Base-by-base conservation (phyloP, 768 basidiomycete species). In the Tephrocybe sp. region DNA sequence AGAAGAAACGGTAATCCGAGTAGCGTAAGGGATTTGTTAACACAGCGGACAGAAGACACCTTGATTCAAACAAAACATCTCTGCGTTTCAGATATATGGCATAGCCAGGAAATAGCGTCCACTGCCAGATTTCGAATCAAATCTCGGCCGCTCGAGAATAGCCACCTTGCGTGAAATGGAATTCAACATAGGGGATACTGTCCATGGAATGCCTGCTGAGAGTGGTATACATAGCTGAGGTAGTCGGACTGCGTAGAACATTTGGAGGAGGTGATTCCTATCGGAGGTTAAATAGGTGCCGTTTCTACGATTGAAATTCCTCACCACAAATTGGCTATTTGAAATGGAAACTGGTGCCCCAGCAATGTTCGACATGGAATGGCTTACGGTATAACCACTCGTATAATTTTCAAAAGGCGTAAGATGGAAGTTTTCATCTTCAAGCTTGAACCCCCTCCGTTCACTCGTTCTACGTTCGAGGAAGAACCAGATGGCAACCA, bases 401-500 rank as follows among this genome's bases (percentile, higher is more conserved):
- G 47, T 14, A 30, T 19, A 36, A 31, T 47, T 30, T 4, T 20
- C 32, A 16, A 32, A 16, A 12, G 31, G 20, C 26, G 43, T 14
- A n/a, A 49, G 46, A 16, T 45, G 39, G 3, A 41, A 33, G 13
- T 42, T 56, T 19, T 60, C 60, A 39, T 61, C 52, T 22, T 50
- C 45, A n/a, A 58, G 53, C 40, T 58, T 56, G 9, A 57, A n/a
- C n/a, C n/a, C 45, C 4, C 42, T 36, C 14, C 39, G 42, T 5
- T 50, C 49, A 12, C 23, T 26, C 33, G 30, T 40, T 41, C 22
- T 44, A 30, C 39, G 30, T 19, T 47, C 64, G 36, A 67, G 60
- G 26, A 66, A 54, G 55, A 75, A 71, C 71, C 76, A 83, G 46
- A 74, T 58, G 5, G 65, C 38, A 6, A 59, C 54, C 10, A 75